These are phyloP conservation scores for Hibiscus syriacus DNA, from an alignment of 345 rosid species.

Conservation along the genomic window DNA sequence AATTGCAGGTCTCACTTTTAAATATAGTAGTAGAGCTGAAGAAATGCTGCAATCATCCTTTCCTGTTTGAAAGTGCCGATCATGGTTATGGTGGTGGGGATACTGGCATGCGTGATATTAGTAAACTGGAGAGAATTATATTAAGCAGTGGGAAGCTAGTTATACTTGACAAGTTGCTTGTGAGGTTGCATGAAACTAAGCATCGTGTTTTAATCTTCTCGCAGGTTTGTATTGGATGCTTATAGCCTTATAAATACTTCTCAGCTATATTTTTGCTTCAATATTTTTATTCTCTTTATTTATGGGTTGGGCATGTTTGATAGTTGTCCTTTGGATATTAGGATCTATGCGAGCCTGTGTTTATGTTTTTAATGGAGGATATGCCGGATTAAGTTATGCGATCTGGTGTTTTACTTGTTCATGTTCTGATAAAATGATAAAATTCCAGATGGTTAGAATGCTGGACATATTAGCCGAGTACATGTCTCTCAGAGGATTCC, in stretches of 20 bases:
- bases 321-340: background rate
- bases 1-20: slow-evolving; percentile 80
- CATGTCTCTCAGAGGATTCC: slow-evolving; percentile 89
- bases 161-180: slow-evolving; percentile 91
- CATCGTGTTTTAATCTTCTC: slow-evolving; percentile 97
- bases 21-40: slow-evolving; percentile 98
- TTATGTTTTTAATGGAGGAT: background rate
- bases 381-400: background rate
- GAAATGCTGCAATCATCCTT: slow-evolving; percentile 99
- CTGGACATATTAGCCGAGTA: slow-evolving; percentile 91
- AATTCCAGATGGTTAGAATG: slow-evolving; percentile 94
- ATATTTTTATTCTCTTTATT: too few species aligned
- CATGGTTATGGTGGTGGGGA: slow-evolving; percentile 99
- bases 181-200: slow-evolving; percentile 88
- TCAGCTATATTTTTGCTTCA: background rate
- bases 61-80: slow-evolving; percentile 99
- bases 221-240: slow-evolving; percentile 53
- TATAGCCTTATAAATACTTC: background rate
- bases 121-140: slow-evolving; percentile 86
- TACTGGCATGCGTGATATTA: slow-evolving; percentile 42
- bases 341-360: background rate
- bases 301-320: background rate
- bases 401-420: background rate
- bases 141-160: slow-evolving; percentile 97
- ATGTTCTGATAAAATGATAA: background rate